Conservation (phyloP, 2,329 filamentous ascomycete genomes). For the Polytolypa hystricis region DNA sequence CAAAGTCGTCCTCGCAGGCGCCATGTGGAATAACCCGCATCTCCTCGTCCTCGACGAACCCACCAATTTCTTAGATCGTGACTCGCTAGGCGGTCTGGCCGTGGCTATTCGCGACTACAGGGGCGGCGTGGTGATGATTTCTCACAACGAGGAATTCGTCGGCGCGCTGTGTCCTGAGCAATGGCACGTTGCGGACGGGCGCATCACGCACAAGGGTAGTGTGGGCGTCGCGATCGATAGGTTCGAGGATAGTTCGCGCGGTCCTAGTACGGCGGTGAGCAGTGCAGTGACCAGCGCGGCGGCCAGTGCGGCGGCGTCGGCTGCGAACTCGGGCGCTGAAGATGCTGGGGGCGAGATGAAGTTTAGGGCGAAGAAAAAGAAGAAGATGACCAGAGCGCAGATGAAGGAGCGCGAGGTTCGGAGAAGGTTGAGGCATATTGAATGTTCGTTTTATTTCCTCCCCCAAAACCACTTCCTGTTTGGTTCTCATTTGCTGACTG, state of each 20-base stretch:
- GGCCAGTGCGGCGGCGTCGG: constrained; percentile 47
- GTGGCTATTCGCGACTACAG: constrained; percentile 97
- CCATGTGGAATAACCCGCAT: constrained; percentile 99
- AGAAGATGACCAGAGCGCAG: constrained; percentile 97
- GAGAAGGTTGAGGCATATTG: constrained; percentile 70
- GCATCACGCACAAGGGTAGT: constrained; percentile 73
- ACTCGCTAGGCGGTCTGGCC: constrained; percentile 92
- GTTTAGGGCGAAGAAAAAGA: constrained; percentile 86
- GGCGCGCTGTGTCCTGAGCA: constrained; percentile 92
- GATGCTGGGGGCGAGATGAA: constrained; percentile 63
- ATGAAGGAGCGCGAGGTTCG: constrained; percentile 86
- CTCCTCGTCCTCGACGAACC: constrained; percentile 95
- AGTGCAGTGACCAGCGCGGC: constrained; percentile 51
- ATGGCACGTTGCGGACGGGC: constrained; percentile 84
- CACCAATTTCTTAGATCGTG: constrained; percentile 97
- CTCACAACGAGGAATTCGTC: constrained; percentile 98
- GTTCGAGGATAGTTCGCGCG: constrained; percentile 69
- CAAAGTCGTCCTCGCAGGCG: constrained; percentile 92
- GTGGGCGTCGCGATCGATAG: constrained; percentile 64
- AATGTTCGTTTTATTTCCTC: constrained; percentile 36
- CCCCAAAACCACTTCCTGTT: background rate
- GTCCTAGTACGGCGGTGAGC: constrained; percentile 44
- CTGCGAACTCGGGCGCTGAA: constrained; percentile 73
- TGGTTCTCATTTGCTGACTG: constrained; percentile 8
- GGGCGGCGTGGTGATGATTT: constrained; percentile 98